These are phyloP conservation scores for Echeveria elegans DNA, from an alignment of 164 flowering plant genomes.

Conservation along the genomic window DNA sequence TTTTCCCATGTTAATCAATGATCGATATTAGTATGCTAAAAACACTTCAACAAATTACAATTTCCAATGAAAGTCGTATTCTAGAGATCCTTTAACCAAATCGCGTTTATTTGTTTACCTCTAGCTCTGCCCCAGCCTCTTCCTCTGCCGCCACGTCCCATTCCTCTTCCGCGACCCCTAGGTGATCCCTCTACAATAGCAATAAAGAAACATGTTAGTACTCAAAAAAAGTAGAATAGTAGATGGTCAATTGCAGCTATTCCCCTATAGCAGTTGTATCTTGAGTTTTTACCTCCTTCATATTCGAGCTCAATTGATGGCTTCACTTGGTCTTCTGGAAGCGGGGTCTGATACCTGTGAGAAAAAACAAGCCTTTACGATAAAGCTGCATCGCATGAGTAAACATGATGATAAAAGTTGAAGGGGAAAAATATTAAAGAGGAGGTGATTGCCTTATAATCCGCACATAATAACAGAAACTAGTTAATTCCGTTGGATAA, in stretches of 20 bases:
- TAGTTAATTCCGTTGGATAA: too few species aligned
- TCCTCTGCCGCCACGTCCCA: conserved; percentile 73
- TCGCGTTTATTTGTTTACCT: conserved; percentile 20
- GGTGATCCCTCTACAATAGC: conserved; percentile 57
- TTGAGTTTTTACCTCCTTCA: conserved; percentile 49
- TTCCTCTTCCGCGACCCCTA: conserved; percentile 30
- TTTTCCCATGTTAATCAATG: too few species aligned
- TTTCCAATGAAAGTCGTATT: too few species aligned
- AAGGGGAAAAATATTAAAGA: too few species aligned
- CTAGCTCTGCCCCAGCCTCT: conserved; percentile 40
- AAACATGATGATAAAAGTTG: too few species aligned
- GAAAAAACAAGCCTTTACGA: background rate
- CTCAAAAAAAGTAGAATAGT: background rate
- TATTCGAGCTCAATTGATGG: conserved; percentile 46
- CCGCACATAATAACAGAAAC: too few species aligned
- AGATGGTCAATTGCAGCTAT: background rate
- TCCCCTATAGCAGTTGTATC: background rate
- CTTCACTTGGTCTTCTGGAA: conserved; percentile 81
- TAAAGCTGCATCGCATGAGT: background rate
- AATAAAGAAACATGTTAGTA: background rate
- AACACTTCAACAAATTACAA: background rate
- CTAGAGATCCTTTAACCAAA: background rate
- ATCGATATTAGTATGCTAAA: background rate
- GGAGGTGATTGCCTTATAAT: too few species aligned
- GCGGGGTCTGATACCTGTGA: conserved; percentile 68